Evolutionary conservation across 345 rosid species (phyloP), one percentile per base, ranked within the genome.

Genomic region (Eucalyptus curtisii): DNA sequence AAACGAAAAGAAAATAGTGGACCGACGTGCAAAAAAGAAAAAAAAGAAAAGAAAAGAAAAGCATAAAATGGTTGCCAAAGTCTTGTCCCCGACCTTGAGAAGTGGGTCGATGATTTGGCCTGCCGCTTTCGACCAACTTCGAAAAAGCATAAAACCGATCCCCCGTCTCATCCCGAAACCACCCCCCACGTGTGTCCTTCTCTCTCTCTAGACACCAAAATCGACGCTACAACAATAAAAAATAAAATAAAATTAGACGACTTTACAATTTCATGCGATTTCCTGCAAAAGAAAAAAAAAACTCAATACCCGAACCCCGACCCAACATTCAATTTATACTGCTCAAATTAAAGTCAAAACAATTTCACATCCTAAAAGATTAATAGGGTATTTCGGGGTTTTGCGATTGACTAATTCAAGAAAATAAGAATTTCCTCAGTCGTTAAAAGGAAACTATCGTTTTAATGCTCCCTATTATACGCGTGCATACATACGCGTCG

Each of bases 251-350:
- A n/a, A 66, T 33, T 9, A 17, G 25, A 31, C 25, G 17, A n/a
- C 76, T 15, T n/a, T 4, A 15, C 40, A 4, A 52, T 52, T 19
- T 52, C 3, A 22, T 55, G 5, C 3, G 3, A 30, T 64, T 64
- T 64, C 8, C 10, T 64, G 17, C 17, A 4, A 64, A 14, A 16
- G 5, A 64, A n/a, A n/a, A 14, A n/a, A n/a, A 14, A 14, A 14
- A 14, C 7, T n/a, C 19, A n/a, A n/a, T 7, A 0, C 20, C 5
- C 37, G 40, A n/a, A 7, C 76, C 40, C 20, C 40, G 40, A 14
- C 2, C 37, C 76, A 7, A 64, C 40, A n/a, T n/a, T 6, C 16
- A 6, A n/a, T 64, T 64, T 31, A 15, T 7, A 2, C 19, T 3
- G 20, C 17, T 1, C 19, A 14, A 64, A n/a, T n/a, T n/a, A 13